Evolutionary conservation across 2,329 filamentous ascomycete genomes (phyloP).

Genomic region (Fusarium circinatum): DNA sequence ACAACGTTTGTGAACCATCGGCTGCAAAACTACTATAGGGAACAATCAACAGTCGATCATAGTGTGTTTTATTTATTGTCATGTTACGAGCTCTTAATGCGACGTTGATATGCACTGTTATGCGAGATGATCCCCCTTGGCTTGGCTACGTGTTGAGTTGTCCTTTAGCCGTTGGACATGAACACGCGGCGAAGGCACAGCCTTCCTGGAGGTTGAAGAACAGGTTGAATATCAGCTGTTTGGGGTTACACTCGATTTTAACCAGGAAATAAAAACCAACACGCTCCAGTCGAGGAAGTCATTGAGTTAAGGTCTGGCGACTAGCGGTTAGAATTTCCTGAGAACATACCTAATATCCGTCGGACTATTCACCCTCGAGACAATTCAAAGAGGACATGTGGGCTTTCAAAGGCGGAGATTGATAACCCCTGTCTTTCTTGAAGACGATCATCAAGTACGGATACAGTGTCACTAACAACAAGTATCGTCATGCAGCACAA

Average conservation of each 20-base stretch:
- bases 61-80: conserved; percentile 6
- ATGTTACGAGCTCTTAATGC: conserved; percentile 13
- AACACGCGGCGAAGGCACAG: conserved; percentile 26
- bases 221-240: background rate
- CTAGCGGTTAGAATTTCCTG: background rate
- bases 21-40: conserved; percentile 7
- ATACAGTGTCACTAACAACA: conserved; percentile 16
- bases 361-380: background rate
- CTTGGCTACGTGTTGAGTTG: conserved; percentile 2
- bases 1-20: background rate
- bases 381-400: background rate
- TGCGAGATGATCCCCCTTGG: conserved; percentile 20
- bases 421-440: conserved; percentile 1
- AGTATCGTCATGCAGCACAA: background rate
- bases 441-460: conserved; percentile 4
- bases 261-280: conserved; percentile 8
- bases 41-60: conserved; percentile 27
- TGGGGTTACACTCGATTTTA: conserved; percentile 15
- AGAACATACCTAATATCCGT: background rate
- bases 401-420: conserved; percentile 10
- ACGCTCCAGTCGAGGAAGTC: background rate
- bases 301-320: background rate
- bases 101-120: conserved; percentile 26
- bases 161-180: conserved; percentile 33
- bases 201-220: conserved; percentile 8